These are phyloP conservation scores for Apophysomyces sp. DNA, from an alignment of 371 early-diverging fungal genomes.

Conservation along the genomic window DNA sequence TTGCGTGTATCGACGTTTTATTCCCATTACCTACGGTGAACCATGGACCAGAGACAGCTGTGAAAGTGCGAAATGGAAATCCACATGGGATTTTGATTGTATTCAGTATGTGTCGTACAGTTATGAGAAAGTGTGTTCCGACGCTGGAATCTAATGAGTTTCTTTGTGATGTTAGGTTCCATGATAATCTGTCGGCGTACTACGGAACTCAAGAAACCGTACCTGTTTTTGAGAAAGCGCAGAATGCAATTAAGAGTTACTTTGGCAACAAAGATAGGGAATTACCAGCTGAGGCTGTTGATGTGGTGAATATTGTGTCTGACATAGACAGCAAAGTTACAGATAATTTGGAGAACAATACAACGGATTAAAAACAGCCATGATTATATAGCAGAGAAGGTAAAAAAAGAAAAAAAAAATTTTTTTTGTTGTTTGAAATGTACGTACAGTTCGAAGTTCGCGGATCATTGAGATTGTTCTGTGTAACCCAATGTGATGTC, in stretches of 20 bases:
- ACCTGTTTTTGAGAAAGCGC: constrained; percentile 23
- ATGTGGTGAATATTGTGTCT: constrained; percentile 37
- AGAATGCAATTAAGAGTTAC: constrained; percentile 35
- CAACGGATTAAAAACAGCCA: background rate
- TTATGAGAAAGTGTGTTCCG: background rate
- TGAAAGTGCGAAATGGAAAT: constrained; percentile 74
- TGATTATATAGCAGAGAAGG: too few species aligned
- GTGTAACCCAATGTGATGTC: background rate
- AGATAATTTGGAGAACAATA: background rate
- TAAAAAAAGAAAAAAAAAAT: background rate
- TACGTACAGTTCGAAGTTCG: background rate
- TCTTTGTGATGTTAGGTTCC: constrained; percentile 23
- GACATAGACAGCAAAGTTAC: constrained; percentile 15
- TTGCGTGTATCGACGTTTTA: constrained; percentile 63
- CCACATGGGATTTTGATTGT: constrained; percentile 73
- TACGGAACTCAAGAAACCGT: constrained; percentile 9
- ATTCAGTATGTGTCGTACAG: constrained; percentile 22
- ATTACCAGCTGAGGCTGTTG: constrained; percentile 31
- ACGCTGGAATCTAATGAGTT: background rate
- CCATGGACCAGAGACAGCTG: constrained; percentile 72
- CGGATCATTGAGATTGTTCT: background rate
- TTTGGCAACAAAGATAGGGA: constrained; percentile 18
- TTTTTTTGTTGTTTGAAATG: too few species aligned
- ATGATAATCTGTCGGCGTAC: constrained; percentile 28
- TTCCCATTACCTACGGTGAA: constrained; percentile 86